These are phyloP conservation scores for Apostasia ramifera DNA, from an alignment of 106 monocot species.

Conservation along the genomic window DNA sequence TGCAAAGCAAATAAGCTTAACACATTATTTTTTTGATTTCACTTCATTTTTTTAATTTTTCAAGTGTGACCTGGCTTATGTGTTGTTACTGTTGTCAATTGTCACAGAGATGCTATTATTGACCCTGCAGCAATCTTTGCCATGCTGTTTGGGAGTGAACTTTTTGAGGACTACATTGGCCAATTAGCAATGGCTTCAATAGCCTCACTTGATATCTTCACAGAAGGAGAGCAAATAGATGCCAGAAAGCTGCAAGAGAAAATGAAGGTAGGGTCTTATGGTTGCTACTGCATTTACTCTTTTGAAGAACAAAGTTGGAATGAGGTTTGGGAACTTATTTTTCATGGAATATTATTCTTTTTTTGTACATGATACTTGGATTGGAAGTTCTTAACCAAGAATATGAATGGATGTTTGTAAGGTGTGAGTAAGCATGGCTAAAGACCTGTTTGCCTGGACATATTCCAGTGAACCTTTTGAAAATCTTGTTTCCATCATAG, in stretches of 20 bases:
- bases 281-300: too few relatives aligned
- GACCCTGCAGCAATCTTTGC: constrained; percentile 99
- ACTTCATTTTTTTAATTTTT: not conserved
- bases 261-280: constrained; percentile 63
- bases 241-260: constrained; percentile 75
- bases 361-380: too few relatives aligned
- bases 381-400: too few relatives aligned
- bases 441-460: too few relatives aligned
- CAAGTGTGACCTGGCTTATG: not conserved
- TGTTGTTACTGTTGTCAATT: not conserved
- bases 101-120: constrained; percentile 76
- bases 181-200: constrained; percentile 98
- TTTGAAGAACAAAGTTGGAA: too few relatives aligned
- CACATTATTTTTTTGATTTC: too few relatives aligned
- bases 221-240: constrained; percentile 82
- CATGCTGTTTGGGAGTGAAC: constrained; percentile 98
- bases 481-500: too few relatives aligned
- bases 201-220: constrained; percentile 80
- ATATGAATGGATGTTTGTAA: too few relatives aligned
- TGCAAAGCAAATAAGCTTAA: too few relatives aligned
- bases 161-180: constrained; percentile 98
- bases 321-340: not conserved
- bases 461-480: too few relatives aligned
- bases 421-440: too few relatives aligned
- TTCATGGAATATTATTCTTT: not conserved